Conservation (phyloP, 1,284 basidiomycete species). For the Sanghuangporus weigelae region DNA sequence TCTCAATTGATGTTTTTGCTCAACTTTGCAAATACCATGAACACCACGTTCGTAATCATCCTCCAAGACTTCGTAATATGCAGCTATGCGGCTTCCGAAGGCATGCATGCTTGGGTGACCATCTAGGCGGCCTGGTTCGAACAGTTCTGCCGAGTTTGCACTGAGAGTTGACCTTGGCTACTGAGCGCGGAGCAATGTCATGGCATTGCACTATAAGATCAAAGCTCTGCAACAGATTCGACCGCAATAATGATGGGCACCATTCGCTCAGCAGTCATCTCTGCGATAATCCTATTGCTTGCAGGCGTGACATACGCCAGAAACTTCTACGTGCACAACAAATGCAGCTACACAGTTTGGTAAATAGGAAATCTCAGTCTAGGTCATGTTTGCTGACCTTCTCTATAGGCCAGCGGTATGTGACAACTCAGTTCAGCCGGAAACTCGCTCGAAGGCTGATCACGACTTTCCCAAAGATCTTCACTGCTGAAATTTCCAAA, state of each 20-base stretch:
- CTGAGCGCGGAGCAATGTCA: no score
- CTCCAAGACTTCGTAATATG: no score
- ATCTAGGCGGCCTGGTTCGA: no score
- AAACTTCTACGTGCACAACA: constrained; percentile 29
- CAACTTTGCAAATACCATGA: no score
- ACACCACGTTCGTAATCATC: no score
- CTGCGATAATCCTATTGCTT: background rate
- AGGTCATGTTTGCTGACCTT: background rate
- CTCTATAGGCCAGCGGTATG: constrained; percentile 7
- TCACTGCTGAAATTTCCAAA: constrained; percentile 20
- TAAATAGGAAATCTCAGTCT: constrained; percentile 22
- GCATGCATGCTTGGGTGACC: no score
- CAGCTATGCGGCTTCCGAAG: no score
- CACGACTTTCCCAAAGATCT: constrained; percentile 19
- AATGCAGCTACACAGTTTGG: constrained; percentile 27
- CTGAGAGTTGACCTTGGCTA: no score
- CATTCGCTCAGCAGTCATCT: background rate
- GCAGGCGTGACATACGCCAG: constrained; percentile 23
- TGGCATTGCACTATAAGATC: no score
- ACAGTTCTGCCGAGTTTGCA: background rate
- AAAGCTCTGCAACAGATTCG: no score
- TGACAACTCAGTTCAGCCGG: background rate
- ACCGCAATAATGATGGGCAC: background rate
- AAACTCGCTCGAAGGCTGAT: background rate
- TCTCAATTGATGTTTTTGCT: no score